Conservation (phyloP, 208 protist genomes). For the Leishmania tarentolae region DNA sequence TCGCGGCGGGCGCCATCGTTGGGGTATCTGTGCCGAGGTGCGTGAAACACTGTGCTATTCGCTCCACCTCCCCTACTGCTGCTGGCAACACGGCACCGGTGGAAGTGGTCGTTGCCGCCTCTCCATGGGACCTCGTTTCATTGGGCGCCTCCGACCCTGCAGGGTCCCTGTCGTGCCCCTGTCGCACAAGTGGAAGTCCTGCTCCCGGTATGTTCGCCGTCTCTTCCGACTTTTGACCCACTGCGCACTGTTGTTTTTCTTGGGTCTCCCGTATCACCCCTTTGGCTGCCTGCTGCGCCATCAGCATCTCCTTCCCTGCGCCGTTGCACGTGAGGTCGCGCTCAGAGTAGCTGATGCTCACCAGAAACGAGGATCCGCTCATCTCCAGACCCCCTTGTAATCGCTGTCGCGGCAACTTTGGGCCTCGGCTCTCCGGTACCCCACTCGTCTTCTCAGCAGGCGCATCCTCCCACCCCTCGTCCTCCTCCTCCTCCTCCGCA, state of each 20-base stretch:
- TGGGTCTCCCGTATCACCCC: not conserved
- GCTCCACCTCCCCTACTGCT: not conserved
- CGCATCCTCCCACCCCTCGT: not conserved
- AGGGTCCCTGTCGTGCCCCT: not conserved
- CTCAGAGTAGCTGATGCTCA: not conserved
- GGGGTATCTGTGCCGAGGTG: not conserved
- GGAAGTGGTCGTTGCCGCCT: not conserved
- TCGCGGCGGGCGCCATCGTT: not conserved
- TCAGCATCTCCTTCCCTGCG: slow-evolving; percentile 9
- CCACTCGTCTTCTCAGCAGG: not conserved
- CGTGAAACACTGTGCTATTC: not conserved
- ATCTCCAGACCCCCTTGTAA: not conserved
- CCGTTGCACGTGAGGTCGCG: slow-evolving; percentile 2
- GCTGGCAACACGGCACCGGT: not conserved
- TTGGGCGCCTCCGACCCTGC: not conserved
- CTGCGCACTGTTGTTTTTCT: not conserved
- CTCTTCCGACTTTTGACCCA: not conserved
- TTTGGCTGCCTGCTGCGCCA: slow-evolving; percentile 1
- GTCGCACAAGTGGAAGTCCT: not conserved
- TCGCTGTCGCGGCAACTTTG: not conserved
- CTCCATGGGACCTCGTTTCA: not conserved
- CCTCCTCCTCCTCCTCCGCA: not conserved
- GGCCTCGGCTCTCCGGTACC: not conserved
- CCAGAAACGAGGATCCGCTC: slow-evolving; percentile 7
- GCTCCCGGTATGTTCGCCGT: not conserved